Base-by-base conservation (phyloP, 495 filamentous ascomycete species). In the Penicillium atrosanguineum region DNA sequence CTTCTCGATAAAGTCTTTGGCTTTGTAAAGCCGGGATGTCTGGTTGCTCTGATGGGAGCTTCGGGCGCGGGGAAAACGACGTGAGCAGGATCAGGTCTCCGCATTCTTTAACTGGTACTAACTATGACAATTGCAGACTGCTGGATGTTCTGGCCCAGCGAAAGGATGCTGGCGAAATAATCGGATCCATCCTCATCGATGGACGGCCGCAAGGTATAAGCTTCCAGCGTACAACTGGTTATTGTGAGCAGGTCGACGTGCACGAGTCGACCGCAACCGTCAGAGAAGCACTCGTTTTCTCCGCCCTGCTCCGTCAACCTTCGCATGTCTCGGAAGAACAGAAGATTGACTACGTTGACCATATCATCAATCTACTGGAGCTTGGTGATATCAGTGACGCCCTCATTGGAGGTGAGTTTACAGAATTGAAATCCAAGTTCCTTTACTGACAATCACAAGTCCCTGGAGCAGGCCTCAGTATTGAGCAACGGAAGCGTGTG, bases 51-150 rank as follows among this genome's bases (percentile, higher is more conserved):
- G 14, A 91, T 91, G 88, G 89, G 89, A 21, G 86, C 84, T 9
- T 90, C 86, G 1, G 89, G 89, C 14, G 89, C 89, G n/a, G 89
- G 89, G 44, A 94, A 94, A 59, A 94, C 89, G 4, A 92, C 89
- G 1, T 76, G 85, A 6, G 71, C 90, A 3, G 19, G 26, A 5
- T 20, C 14, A 4, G 9, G 31, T 34, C 14, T 34, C 31, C 12
- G 12, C 8, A 34, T 34, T 15, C 31, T 34, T 14, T 14, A 3
- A 34, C 14, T 77, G 4, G n/a, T 81, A 78, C 15, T 82, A 79
- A 39, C 85, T 81, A 63, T 78, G 14, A 21, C 0, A 15, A 25
- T 4, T 19, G 71, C 7, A 88, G 85, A 0, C 52, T 86, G 14
- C 51, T 79, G 14, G 75, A 80, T 63, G 73, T 77, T 9, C 61